These are phyloP conservation scores for Mallotus japonicus DNA, from an alignment of 441 rosid species.

Conservation along the genomic window DNA sequence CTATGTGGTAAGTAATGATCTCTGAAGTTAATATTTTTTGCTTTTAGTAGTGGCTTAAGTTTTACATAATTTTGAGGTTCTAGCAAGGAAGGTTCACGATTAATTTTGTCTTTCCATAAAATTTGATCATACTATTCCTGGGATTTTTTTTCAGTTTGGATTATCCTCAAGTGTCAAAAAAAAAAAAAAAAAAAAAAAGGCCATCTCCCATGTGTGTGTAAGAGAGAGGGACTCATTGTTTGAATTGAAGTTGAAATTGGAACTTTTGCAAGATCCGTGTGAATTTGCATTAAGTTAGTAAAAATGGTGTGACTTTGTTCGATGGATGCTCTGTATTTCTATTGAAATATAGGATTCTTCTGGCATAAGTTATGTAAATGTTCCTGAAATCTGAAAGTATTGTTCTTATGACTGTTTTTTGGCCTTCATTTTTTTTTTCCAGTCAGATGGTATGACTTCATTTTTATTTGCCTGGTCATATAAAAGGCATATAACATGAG, in stretches of 20 bases:
- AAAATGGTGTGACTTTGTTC: not conserved
- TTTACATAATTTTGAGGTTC: not conserved
- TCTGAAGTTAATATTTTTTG: not conserved
- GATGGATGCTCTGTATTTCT: not conserved
- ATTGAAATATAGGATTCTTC: not conserved
- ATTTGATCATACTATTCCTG: not conserved
- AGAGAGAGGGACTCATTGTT: not conserved
- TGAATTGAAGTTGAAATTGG: not conserved
- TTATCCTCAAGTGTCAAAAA: not conserved
- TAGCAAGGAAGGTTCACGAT: not conserved
- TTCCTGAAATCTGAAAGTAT: not conserved
- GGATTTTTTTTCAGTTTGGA: not conserved
- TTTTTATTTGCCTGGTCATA: too few relatives aligned
- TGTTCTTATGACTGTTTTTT: not conserved
- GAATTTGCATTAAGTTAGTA: not conserved
- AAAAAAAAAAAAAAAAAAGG: too few relatives aligned
- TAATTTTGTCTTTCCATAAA: too few relatives aligned
- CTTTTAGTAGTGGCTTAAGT: not conserved
- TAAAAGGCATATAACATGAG: too few relatives aligned
- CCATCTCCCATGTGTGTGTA: not conserved
- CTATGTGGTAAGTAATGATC: conserved; percentile 48
- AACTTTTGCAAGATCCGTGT: not conserved
- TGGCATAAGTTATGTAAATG: not conserved
- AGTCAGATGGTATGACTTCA: too few relatives aligned
- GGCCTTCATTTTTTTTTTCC: not conserved